Evolutionary conservation across 2,329 filamentous ascomycete genomes (phyloP), one percentile per base, ranked within the genome.

Genomic region (Biscogniauxia marginata): DNA sequence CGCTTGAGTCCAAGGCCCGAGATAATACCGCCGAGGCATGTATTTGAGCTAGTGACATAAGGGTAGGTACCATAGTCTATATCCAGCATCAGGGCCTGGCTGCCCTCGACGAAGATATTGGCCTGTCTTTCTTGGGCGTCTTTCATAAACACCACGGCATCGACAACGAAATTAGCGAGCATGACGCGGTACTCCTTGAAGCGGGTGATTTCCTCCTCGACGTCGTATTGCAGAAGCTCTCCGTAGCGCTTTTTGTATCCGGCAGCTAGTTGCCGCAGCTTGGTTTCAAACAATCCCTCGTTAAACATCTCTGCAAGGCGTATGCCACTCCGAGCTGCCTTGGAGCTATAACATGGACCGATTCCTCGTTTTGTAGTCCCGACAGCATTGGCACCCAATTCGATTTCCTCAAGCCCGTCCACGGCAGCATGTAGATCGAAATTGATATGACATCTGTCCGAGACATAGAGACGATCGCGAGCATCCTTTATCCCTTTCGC

Each of bases 241-340:
- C 88, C 88, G 65, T 85, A 91, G 51, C 86, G 79, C 75, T 87
- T 86, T 75, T 84, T 79, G 73, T 82, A 88, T 13, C 82, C 84
- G 2, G 72, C 65, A 4, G 81, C 85, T 46, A 92, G 73, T 22
- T 77, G 74, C 44, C 85, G 79, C 45, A 91, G 73, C 71, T 88
- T 88, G 25, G 70, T 67, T 73, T 89, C 87, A 63, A 92, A 90
- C 8, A 79, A 67, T 34, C 80, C 75, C 70, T 83, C 79, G 68
- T 88, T 75, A 70, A 90, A 90, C 63, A 91, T 77, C 57, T 91
- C 87, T 53, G 77, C 77, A 54, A 89, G 76, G 65, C 81, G 81
- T 57, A 92, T 77, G 50, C 88, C 89, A 64, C 78, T 87, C 65
- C 89, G 78, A 25, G 84, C 75, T 63, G 83, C 83, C 71, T 87